A percentile compares a stretch with the other conserved stretches of the same genome.
phyloP scores from a whole-genome alignment of 306 rosid genomes.

The Acacia crassicarpa region DNA sequence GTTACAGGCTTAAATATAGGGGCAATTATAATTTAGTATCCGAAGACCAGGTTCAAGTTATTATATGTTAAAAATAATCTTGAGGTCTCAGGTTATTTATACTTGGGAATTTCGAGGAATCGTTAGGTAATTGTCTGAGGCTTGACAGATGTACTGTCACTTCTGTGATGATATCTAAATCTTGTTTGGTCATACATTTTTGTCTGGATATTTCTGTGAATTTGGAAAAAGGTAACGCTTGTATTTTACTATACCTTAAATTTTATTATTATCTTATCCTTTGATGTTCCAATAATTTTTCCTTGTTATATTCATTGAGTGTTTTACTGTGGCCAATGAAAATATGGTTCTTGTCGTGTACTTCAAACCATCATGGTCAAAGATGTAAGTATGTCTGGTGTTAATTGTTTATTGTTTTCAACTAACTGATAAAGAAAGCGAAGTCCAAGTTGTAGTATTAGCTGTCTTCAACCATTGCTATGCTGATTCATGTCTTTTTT shows the following conservation, averaged over 20 bases:
- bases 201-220: neutral
- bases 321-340: slow-evolving; percentile 23
- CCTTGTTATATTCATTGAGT: neutral
- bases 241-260: neutral
- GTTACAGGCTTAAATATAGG: neutral
- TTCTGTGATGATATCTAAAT: neutral
- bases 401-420: neutral
- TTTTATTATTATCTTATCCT: slow-evolving; percentile 8
- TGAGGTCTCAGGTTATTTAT: neutral
- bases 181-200: neutral
- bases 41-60: slow-evolving; percentile 19
- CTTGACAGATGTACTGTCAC: neutral
- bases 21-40: slow-evolving; percentile 3
- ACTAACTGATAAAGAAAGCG: neutral
- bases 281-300: neutral
- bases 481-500: too few relatives aligned
- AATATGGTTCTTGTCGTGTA: slow-evolving; percentile 3
- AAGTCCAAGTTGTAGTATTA: slow-evolving; percentile 1
- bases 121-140: too few relatives aligned
- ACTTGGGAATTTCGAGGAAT: too few relatives aligned
- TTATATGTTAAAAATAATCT: neutral
- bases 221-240: slow-evolving; percentile 56
- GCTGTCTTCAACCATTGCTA: neutral
- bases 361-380: slow-evolving; percentile 6
- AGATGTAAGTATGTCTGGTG: neutral